Conservation (phyloP, 129 eudicot genomes). For the Centaurea solstitialis region DNA sequence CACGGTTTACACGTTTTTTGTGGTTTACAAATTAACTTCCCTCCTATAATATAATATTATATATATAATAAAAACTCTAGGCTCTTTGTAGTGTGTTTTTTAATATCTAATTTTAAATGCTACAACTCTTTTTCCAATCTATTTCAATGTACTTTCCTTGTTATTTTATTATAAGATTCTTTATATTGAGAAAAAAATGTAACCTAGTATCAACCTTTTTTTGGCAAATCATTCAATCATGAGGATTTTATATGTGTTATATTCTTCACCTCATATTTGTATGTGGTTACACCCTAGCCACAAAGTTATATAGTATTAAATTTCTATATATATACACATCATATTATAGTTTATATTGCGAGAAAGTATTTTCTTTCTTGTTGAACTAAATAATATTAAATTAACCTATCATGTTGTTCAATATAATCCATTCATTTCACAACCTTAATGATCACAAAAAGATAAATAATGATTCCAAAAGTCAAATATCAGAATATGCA, state of each 20-base stretch:
- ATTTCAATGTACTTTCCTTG: neutral
- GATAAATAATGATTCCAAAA: neutral
- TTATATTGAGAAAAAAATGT: neutral
- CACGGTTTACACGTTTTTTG: too few species aligned
- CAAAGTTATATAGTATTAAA: conserved; percentile 3
- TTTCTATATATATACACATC: neutral
- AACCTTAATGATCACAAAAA: conserved; percentile 1
- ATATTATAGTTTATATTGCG: neutral
- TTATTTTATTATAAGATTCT: conserved; percentile 3
- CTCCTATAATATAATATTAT: too few species aligned
- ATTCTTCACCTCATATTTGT: conserved; percentile 16
- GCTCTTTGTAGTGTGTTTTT: neutral
- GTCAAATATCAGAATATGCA: neutral
- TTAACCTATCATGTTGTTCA: neutral
- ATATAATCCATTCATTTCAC: conserved; percentile 13
- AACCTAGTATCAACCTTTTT: conserved; percentile 24
- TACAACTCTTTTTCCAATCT: neutral
- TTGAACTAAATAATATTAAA: conserved; percentile 1
- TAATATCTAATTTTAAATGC: conserved; percentile 4
- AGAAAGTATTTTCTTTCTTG: neutral
- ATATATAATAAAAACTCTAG: neutral
- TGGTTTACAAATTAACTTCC: too few species aligned
- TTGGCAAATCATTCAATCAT: conserved; percentile 17
- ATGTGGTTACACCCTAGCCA: conserved; percentile 29
- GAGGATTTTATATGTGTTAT: conserved; percentile 11